Evolutionary conservation across 2,329 filamentous ascomycete genomes (phyloP), one percentile per base, ranked within the genome.

Genomic region (Beauveria asiatica): DNA sequence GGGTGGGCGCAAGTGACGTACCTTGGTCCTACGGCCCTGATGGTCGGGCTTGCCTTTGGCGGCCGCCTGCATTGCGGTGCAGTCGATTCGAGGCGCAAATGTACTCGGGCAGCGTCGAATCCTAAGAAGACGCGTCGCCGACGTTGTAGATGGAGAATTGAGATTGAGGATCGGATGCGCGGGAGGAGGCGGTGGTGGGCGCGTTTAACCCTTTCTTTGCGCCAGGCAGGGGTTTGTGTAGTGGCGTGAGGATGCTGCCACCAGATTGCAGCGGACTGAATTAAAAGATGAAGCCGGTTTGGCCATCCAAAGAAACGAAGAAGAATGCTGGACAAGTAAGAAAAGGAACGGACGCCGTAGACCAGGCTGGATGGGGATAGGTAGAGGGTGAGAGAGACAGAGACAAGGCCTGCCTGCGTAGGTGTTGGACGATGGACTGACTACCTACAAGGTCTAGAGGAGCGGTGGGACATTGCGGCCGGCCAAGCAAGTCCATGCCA

Each of bases 1-100:
- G 39, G 49, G 27, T 53, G 21, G 7, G 10, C 13, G 44, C 48
- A 44, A 16, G 59, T 52, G 54, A 69, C 71, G 57, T 64, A 77
- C 83, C 81, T 86, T 86, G 69, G 81, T 81, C 78, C 84, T 85
- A 69, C 83, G 80, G 74, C 79, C 81, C 70, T 80, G 80, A 70
- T 76, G 74, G 70, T 85, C 83, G 71, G 79, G 76, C 72, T 80
- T 83, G 67, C 75, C 79, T 74, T 78, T 83, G 72, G 75, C 75
- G 70, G 78, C 69, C 72, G 50, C 57, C 57, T 58, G 58, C 58
- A 56, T 60, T 23, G 45, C 33, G 51, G 21, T 19, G 9, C 11
- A n/a, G 5, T 39, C 42, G 30, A 46, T 46, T 48, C 44, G 11
- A 1, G 54, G 13, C 2, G 17, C 3, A n/a, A 16, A 16, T 19